phyloP scores from a whole-genome alignment of 805 yeast species.

The Geotrichum ghanense region DNA sequence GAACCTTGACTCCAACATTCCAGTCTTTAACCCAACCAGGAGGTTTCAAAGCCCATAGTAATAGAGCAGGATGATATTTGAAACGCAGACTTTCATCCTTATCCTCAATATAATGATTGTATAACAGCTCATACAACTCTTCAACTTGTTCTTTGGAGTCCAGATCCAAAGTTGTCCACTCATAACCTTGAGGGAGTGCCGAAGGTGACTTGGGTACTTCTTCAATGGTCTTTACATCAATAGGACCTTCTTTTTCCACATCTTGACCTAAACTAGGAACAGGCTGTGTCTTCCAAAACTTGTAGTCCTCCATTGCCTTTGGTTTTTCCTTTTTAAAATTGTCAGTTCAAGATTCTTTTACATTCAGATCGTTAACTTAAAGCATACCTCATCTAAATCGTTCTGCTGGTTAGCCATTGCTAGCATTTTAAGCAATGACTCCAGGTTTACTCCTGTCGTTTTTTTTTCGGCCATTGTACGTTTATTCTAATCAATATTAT shows the following conservation, averaged over 20 bases:
- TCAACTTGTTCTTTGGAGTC: slow-evolving; percentile 43
- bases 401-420: slow-evolving; percentile 7
- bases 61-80: slow-evolving; percentile 71
- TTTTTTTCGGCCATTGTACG: background rate
- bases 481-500: no score
- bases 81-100: slow-evolving; percentile 85
- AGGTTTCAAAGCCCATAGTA: slow-evolving; percentile 86
- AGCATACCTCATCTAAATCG: background rate
- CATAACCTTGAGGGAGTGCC: slow-evolving; percentile 67
- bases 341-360: no score
- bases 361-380: no score
- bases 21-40: slow-evolving; percentile 89
- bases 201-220: slow-evolving; percentile 64
- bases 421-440: slow-evolving; percentile 15
- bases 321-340: slow-evolving; percentile 11
- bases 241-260: slow-evolving; percentile 66
- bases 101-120: slow-evolving; percentile 92
- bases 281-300: slow-evolving; percentile 98
- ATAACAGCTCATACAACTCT: slow-evolving; percentile 69
- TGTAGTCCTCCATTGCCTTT: slow-evolving; percentile 69
- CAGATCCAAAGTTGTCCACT: slow-evolving; percentile 76
- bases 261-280: slow-evolving; percentile 67
- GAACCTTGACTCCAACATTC: slow-evolving; percentile 89
- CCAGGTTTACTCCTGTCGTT: slow-evolving; percentile 14
- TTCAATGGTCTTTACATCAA: slow-evolving; percentile 48